Conservation (phyloP, 2,329 filamentous ascomycete species). For the Fusarium illudens region DNA sequence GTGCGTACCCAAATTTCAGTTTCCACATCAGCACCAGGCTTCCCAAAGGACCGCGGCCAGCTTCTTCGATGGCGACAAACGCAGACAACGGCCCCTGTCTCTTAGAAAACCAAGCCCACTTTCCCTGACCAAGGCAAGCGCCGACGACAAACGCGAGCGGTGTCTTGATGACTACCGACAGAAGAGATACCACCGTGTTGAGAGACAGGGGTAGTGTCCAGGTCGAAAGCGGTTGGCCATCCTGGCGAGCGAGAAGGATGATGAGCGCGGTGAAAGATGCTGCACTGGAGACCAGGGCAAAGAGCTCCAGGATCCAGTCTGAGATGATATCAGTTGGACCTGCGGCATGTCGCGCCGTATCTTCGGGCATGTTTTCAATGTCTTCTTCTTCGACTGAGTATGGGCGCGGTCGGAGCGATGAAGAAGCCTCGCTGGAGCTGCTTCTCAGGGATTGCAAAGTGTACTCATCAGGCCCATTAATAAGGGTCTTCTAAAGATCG, state of each 20-base stretch:
- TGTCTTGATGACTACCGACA: background rate
- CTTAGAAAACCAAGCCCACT: conserved; percentile 3
- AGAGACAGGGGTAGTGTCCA: background rate
- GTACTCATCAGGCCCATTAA: background rate
- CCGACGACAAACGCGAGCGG: conserved; percentile 2
- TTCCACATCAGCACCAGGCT: background rate
- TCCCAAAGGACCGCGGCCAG: conserved; percentile 2
- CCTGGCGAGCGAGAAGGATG: background rate
- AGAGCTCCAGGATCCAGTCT: background rate
- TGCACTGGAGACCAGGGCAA: background rate
- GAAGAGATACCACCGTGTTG: background rate
- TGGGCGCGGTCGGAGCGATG: background rate
- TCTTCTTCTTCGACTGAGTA: background rate
- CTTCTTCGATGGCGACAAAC: conserved; percentile 10
- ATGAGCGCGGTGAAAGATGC: background rate
- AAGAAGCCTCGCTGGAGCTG: too few relatives aligned
- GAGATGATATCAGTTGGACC: background rate
- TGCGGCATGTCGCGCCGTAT: background rate
- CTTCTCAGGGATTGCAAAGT: background rate
- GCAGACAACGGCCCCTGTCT: background rate
- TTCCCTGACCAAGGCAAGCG: background rate
- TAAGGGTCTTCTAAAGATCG: background rate
- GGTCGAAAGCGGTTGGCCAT: background rate
- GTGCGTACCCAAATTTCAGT: background rate
- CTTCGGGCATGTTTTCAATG: background rate